phyloP scores from a whole-genome alignment of 2,329 filamentous ascomycete genomes.

The Truncatella angustata region DNA sequence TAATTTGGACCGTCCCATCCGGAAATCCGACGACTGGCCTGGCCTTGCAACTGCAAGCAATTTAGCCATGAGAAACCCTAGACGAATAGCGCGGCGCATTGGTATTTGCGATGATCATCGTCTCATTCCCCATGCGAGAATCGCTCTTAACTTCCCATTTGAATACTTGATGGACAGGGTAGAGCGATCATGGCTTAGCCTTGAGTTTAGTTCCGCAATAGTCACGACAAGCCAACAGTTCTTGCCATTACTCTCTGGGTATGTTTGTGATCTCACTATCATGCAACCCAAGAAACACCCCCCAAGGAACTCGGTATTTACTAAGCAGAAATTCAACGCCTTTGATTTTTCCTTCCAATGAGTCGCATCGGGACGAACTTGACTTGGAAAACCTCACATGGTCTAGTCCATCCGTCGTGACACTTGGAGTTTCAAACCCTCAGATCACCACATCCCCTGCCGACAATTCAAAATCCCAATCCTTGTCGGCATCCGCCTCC shows the following conservation, averaged over 20 bases:
- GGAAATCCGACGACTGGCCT: background rate
- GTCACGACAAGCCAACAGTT: no score
- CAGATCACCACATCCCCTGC: background rate
- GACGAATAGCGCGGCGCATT: background rate
- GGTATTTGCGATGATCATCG: background rate
- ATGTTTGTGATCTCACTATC: no score
- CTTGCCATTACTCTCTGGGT: no score
- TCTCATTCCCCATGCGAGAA: background rate
- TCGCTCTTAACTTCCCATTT: no score
- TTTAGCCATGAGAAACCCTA: background rate
- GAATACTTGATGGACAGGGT: no score
- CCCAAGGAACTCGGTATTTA: no score
- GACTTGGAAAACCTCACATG: background rate
- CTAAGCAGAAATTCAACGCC: no score
- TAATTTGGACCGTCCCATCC: no score
- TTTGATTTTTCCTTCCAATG: no score
- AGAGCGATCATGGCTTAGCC: no score
- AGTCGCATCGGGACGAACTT: background rate
- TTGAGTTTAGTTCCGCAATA: no score
- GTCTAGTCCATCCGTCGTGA: slow-evolving; percentile 4
- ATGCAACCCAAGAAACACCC: no score
- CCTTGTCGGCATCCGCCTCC: slow-evolving; percentile 3
- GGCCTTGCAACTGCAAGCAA: background rate
- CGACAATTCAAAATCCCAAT: background rate
- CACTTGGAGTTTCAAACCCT: slow-evolving; percentile 8